Base-by-base conservation (phyloP, 148 eudicot genomes). In the Bassia scoparia region DNA sequence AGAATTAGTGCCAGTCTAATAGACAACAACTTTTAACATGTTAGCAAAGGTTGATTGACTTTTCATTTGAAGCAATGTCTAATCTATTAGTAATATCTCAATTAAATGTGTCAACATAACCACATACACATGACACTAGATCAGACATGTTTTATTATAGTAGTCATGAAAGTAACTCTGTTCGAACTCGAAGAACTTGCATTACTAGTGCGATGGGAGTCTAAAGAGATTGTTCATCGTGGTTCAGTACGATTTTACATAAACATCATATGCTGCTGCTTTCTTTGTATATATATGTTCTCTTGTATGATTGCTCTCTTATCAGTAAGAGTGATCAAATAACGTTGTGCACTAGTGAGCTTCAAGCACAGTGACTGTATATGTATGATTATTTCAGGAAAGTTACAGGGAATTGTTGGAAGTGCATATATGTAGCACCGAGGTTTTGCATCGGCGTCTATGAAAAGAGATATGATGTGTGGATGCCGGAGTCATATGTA, bases 401-500 rank as follows among this genome's bases (percentile, higher is more conserved):
- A 81, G 75, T 7, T 87, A 93, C 68, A 78, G 24, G 68, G 86
- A 86, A 33, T 89, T 35, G 98, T 90, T 27, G 98, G 98, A 71
- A 93, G 89, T 82, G 92, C 98, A 37, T 93, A 89, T 56, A 93
- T 67, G 87, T 93, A 14, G 94, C 98, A 1, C 98, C 98, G 98
- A 93, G 71, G 98, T 93, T 27, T 75, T 93, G 81, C 70, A 69
- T 30, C 83, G 85, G 20, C 80, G 53, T 8, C 90, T 89, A 70
- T 95, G 98, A 43, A 90, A 90, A 78, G 98, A 93, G 78, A 82
- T 90, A n/a, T 18, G 98, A 93, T 76, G 91, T 93, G 27, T 93
- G 98, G 97, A 93, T 83, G 98, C 94, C 34, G 98, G 98, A 43
- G 85, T 90, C 75, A 93, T 93, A 29, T 94, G 30, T 94, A 94